These are phyloP conservation scores for Trichosporon inkin DNA, from an alignment of 1,284 basidiomycete genomes.

Conservation along the genomic window DNA sequence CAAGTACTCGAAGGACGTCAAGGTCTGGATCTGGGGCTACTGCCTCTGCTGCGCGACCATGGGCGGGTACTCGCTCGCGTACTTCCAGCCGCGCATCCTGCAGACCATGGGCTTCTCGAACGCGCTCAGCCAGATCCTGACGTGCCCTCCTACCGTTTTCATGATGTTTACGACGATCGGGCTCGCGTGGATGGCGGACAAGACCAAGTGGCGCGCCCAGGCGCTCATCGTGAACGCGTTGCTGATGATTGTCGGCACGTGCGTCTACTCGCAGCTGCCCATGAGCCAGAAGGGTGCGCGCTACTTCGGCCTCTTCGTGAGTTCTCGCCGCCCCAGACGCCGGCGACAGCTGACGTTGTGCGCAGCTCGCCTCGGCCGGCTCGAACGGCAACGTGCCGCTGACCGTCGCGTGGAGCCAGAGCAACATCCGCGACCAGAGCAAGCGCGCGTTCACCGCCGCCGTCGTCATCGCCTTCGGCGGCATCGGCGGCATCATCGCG, in stretches of 20 bases:
- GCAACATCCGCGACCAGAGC: slow-evolving; percentile 51
- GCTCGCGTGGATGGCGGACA: slow-evolving; percentile 46
- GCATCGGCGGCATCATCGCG: slow-evolving; percentile 14
- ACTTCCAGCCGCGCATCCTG: slow-evolving; percentile 53
- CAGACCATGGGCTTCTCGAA: slow-evolving; percentile 45
- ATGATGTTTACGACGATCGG: slow-evolving; percentile 43
- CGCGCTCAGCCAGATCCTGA: slow-evolving; percentile 39
- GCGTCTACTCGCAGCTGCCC: slow-evolving; percentile 19
- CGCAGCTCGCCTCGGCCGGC: slow-evolving; percentile 21
- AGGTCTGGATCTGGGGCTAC: slow-evolving; percentile 52
- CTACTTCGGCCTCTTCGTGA: slow-evolving; percentile 16
- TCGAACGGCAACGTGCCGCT: slow-evolving; percentile 34
- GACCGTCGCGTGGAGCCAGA: slow-evolving; percentile 40
- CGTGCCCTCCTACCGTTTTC: slow-evolving; percentile 48
- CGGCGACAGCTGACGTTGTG: too few relatives aligned
- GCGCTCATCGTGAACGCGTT: slow-evolving; percentile 16
- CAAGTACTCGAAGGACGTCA: slow-evolving; percentile 46
- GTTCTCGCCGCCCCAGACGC: not conserved
- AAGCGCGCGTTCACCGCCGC: slow-evolving; percentile 35
- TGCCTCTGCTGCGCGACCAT: slow-evolving; percentile 41
- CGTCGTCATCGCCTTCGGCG: slow-evolving; percentile 10
- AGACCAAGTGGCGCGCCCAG: slow-evolving; percentile 20
- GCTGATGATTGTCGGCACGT: slow-evolving; percentile 14
- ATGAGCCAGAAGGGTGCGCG: slow-evolving; percentile 12
- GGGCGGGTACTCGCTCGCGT: slow-evolving; percentile 28